These are phyloP conservation scores for Rhizopogon vesiculosus DNA, from an alignment of 768 basidiomycete genomes.

Conservation along the genomic window DNA sequence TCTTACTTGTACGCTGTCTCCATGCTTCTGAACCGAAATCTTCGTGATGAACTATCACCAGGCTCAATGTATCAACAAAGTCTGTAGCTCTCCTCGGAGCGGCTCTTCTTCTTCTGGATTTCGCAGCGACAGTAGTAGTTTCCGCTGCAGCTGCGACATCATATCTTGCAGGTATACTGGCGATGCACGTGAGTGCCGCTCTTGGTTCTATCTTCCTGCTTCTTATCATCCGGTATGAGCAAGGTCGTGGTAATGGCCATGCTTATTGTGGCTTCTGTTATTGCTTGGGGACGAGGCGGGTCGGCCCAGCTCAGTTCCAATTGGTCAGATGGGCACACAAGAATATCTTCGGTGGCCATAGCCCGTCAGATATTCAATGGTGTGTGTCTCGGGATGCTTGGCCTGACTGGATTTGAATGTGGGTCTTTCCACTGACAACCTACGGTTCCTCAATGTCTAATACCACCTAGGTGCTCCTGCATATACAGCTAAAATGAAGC, in stretches of 20 bases:
- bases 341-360: conserved; percentile 24
- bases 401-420: conserved; percentile 73
- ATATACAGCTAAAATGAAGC: conserved; percentile 58
- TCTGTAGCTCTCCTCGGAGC: conserved; percentile 60
- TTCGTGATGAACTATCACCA: conserved; percentile 14
- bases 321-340: conserved; percentile 40
- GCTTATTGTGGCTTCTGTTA: conserved; percentile 43
- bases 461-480: conserved; percentile 51
- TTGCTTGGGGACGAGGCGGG: conserved; percentile 51
- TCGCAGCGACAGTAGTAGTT: conserved; percentile 61
- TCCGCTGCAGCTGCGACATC: conserved; percentile 69
- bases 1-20: conserved; percentile 49
- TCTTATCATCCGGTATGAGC: background rate
- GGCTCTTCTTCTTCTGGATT: conserved; percentile 65
- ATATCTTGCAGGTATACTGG: conserved; percentile 55
- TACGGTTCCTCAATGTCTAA: background rate
- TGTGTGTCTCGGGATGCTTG: conserved; percentile 66
- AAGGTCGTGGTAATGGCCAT: conserved; percentile 53
- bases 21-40: background rate
- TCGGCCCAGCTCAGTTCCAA: conserved; percentile 45
- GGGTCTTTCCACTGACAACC: background rate
- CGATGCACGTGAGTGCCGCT: conserved; percentile 47
- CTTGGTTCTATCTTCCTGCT: background rate
- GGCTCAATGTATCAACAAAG: conserved; percentile 62
- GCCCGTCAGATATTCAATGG: conserved; percentile 56